A percentile compares a stretch with the other conserved stretches of the same genome.
These are phyloP conservation scores for Phytophthora ohioensis DNA, from an alignment of 352 stramenopile species.

Conservation along the genomic window DNA sequence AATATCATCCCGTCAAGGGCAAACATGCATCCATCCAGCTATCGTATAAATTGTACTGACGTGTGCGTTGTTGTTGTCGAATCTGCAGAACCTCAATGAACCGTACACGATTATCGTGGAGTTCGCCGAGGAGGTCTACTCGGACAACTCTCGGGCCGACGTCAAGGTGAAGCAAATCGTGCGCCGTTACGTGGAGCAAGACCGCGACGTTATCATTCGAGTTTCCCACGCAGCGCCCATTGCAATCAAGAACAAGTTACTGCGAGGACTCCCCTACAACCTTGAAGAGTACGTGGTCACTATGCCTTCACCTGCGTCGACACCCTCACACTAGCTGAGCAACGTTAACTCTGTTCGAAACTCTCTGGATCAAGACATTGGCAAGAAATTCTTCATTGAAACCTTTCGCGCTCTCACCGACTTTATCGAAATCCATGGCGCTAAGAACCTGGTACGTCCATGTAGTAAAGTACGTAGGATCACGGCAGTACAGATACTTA, in stretches of 20 bases:
- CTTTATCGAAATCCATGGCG: no score
- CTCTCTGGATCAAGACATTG: no score
- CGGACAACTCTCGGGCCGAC: slow-evolving; percentile 12
- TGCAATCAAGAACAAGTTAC: slow-evolving; percentile 18
- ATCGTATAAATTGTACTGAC: no score
- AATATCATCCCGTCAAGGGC: no score
- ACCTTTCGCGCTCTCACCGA: no score
- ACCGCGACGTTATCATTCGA: slow-evolving; percentile 17
- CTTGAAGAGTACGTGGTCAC: slow-evolving; percentile 11
- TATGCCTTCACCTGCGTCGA: background rate
- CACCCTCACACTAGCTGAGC: no score
- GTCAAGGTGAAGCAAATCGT: slow-evolving; percentile 24
- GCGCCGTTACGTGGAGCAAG: slow-evolving; percentile 13
- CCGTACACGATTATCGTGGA: slow-evolving; percentile 16
- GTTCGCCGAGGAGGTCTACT: slow-evolving; percentile 20
- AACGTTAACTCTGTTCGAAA: no score
- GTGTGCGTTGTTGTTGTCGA: background rate
- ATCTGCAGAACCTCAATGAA: background rate
- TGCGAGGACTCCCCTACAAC: slow-evolving; percentile 16
- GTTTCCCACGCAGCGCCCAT: slow-evolving; percentile 6
- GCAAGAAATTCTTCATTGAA: no score
- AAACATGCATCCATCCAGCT: no score
- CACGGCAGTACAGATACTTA: no score
- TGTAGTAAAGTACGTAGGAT: no score
- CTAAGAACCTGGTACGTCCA: no score